These are phyloP conservation scores for Verticillium tricorpus DNA, from an alignment of 2,329 filamentous ascomycete genomes.

Conservation along the genomic window DNA sequence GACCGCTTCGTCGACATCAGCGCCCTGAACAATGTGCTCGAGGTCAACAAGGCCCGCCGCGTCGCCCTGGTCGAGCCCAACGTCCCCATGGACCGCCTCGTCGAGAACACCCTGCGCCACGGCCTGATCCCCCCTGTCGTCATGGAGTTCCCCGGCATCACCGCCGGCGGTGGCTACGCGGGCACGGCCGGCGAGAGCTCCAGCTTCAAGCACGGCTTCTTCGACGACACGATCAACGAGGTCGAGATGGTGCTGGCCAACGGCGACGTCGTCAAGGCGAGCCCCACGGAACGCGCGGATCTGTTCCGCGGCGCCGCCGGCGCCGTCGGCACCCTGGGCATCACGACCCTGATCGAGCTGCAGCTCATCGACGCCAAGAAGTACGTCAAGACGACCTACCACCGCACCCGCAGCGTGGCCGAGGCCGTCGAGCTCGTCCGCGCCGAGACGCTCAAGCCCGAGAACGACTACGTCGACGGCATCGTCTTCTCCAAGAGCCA, in stretches of 20 bases:
- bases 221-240: slow-evolving; percentile 58
- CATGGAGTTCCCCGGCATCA: slow-evolving; percentile 75
- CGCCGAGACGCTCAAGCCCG: slow-evolving; percentile 35
- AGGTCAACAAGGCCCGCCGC: slow-evolving; percentile 49
- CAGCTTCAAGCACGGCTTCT: slow-evolving; percentile 67
- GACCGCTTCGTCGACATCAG: slow-evolving; percentile 59
- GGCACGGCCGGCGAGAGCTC: slow-evolving; percentile 69
- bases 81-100: slow-evolving; percentile 68
- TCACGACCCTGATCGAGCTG: slow-evolving; percentile 64
- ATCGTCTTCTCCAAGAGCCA: slow-evolving; percentile 60
- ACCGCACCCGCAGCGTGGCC: slow-evolving; percentile 43
- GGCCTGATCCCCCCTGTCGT: slow-evolving; percentile 67
- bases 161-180: slow-evolving; percentile 66
- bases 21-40: slow-evolving; percentile 57
- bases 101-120: slow-evolving; percentile 59
- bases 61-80: slow-evolving; percentile 71
- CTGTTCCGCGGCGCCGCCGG: slow-evolving; percentile 64
- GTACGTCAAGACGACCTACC: slow-evolving; percentile 61
- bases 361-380: slow-evolving; percentile 54
- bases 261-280: slow-evolving; percentile 55
- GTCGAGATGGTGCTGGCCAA: slow-evolving; percentile 68
- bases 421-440: slow-evolving; percentile 45
- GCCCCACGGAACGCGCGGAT: slow-evolving; percentile 35
- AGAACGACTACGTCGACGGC: slow-evolving; percentile 68
- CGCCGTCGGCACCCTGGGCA: slow-evolving; percentile 63